Evolutionary conservation across 2,329 filamentous ascomycete genomes (phyloP), one percentile per base, ranked within the genome.

Genomic region (Monilinia fructigena): DNA sequence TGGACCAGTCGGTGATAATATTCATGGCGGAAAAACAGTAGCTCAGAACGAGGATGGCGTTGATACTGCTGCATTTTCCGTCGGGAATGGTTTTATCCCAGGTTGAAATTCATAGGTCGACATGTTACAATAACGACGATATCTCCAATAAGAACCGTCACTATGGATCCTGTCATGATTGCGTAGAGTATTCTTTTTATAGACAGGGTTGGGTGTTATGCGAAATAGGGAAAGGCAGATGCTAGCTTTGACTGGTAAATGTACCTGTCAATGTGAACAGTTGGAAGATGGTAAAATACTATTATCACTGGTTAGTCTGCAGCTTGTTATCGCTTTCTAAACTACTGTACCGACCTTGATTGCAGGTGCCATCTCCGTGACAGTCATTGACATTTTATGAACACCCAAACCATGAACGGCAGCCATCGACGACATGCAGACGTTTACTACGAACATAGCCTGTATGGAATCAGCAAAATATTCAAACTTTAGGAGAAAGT

Each of bases 201-300:
- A 58, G 26, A 20, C 20, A 10, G 28, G 40, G 62, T 50, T 65
- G 40, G 62, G 62, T 26, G 62, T 58, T 16, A 58, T 58, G n/a
- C 62, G 54, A n/a, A 64, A 12, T 14, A 64, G 28, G n/a, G 62
- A 64, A 18, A 64, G 38, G 18, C 62, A 65, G 6, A 65, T 55
- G 42, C 53, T 58, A 20, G 62, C 42, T 52, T 65, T 58, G 40
- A 65, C n/a, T 8, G 62, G 62, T 8, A 65, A 65, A 28, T 56
- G 62, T 65, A 14, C 42, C 62, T 20, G 62, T 65, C 20, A 58
- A 56, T 45, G 62, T 65, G 18, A 65, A 58, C 0, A 58, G 2
- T 58, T 65, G 62, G 7, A 65, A 65, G 5, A 65, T 14, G 16
- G 62, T 65, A n/a, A 58, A 65, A 18, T 65, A 65, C 62, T 65